Conservation (phyloP, 139 green algal species). For the Haematococcus sp. region DNA sequence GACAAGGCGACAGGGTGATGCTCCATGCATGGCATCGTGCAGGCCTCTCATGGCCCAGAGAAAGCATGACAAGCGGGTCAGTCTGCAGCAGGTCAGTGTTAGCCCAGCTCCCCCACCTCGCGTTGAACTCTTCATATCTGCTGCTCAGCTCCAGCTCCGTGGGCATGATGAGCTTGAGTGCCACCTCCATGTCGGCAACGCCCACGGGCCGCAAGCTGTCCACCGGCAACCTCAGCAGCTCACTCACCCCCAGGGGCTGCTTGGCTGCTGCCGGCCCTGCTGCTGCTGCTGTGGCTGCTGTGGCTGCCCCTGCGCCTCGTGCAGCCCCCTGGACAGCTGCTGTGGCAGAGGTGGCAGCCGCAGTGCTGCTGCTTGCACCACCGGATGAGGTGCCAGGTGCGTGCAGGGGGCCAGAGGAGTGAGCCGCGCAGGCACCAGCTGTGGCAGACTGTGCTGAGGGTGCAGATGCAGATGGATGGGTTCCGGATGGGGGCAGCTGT, state of each 20-base stretch:
- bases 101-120: constrained; percentile 27
- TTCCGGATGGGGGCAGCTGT: too few relatives aligned
- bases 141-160: constrained; percentile 17
- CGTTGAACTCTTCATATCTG: constrained; percentile 33
- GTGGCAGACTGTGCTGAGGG: background rate
- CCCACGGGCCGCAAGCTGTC: constrained; percentile 12
- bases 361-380: constrained; percentile 8
- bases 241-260: constrained; percentile 11
- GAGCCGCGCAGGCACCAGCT: too few relatives aligned
- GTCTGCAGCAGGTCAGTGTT: too few relatives aligned
- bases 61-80: too few relatives aligned
- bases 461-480: background rate
- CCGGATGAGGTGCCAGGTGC: too few relatives aligned
- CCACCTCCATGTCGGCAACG: constrained; percentile 23
- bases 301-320: background rate
- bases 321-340: background rate
- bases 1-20: too few relatives aligned
- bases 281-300: background rate
- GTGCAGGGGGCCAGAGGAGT: too few relatives aligned
- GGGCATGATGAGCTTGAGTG: constrained; percentile 28
- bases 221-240: constrained; percentile 16
- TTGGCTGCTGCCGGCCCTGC: background rate
- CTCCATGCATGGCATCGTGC: too few relatives aligned
- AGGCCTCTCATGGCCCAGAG: too few relatives aligned
- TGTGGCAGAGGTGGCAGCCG: background rate